Conservation (phyloP, 495 filamentous ascomycete species). For the Wilcoxina mikolae region DNA sequence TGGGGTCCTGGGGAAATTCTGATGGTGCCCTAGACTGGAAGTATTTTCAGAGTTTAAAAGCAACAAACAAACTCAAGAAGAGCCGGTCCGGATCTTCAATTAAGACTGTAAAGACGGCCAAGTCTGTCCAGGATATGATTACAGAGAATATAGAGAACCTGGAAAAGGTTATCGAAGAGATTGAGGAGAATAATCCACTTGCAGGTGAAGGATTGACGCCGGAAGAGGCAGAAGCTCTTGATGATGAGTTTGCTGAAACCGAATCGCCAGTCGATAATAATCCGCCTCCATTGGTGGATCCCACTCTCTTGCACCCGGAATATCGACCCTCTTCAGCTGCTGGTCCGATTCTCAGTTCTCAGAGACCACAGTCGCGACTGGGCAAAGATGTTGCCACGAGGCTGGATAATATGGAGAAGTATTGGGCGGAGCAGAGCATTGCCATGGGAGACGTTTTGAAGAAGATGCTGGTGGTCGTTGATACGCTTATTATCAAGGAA, state of each 20-base stretch:
- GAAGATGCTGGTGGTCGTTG: conserved; percentile 22
- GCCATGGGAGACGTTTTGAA: conserved; percentile 16
- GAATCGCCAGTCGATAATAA: conserved; percentile 9
- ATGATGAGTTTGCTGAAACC: not conserved
- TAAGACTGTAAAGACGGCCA: not conserved
- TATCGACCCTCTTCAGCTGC: not conserved
- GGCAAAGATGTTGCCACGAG: not conserved
- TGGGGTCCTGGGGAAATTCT: not conserved
- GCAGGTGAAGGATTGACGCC: conserved; percentile 6
- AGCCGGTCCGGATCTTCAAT: not conserved
- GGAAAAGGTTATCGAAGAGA: conserved; percentile 7
- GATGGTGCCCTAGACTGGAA: conserved; percentile 8
- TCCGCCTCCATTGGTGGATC: conserved; percentile 12
- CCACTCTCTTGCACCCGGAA: conserved; percentile 10
- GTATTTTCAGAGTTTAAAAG: conserved; percentile 1
- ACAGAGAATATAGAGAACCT: conserved; percentile 4
- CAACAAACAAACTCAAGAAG: conserved; percentile 6
- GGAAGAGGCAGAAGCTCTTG: conserved; percentile 13
- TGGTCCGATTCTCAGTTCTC: not conserved
- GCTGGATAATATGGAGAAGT: conserved; percentile 18
- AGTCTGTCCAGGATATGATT: conserved; percentile 5
- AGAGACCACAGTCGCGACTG: not conserved
- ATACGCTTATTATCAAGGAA: conserved; percentile 21
- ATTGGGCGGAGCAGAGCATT: conserved; percentile 20
- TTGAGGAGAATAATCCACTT: not conserved